Evolutionary conservation across 2,329 filamentous ascomycete species (phyloP).

Genomic region (Phoma sp.): DNA sequence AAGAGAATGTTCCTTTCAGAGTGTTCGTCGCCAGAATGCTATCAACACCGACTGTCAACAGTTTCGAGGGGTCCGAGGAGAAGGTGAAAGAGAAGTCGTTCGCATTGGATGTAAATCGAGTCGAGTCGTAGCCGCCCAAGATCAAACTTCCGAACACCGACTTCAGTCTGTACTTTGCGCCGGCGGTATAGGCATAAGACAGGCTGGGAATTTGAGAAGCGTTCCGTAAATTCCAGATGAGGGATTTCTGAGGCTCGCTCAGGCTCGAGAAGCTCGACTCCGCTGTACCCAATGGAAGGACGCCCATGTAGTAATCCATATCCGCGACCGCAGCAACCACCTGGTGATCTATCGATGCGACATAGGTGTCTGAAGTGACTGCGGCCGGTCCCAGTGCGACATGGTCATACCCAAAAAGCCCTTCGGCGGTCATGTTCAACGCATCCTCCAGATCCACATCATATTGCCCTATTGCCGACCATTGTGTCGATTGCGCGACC

Average conservation of each 20-base stretch:
- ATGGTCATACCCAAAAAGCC: constrained; percentile 43
- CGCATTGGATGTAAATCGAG: constrained; percentile 41
- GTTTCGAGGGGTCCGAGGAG: constrained; percentile 37
- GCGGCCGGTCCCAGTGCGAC: constrained; percentile 35
- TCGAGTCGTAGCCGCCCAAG: constrained; percentile 52
- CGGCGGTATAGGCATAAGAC: constrained; percentile 46
- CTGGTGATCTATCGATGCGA: constrained; percentile 30
- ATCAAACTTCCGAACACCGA: constrained; percentile 46
- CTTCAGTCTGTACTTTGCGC: constrained; percentile 43
- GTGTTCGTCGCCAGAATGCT: constrained; percentile 43
- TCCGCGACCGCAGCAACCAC: constrained; percentile 41
- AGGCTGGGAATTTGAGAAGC: constrained; percentile 41
- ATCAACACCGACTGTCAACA: constrained; percentile 44
- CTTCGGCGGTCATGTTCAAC: constrained; percentile 35
- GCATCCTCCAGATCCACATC: constrained; percentile 37
- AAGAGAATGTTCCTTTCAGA: constrained; percentile 42
- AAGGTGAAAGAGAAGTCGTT: constrained; percentile 44
- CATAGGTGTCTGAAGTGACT: constrained; percentile 18
- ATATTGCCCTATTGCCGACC: constrained; percentile 44
- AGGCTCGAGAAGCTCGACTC: constrained; percentile 40
- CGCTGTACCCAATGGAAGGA: constrained; percentile 38
- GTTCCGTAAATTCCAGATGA: constrained; percentile 40
- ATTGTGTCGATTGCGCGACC: constrained; percentile 36
- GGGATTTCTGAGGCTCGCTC: constrained; percentile 33
- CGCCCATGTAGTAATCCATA: constrained; percentile 39